Evolutionary conservation across 768 basidiomycete species (phyloP), one percentile per base, ranked within the genome.

Genomic region (Tulasnella sp.): DNA sequence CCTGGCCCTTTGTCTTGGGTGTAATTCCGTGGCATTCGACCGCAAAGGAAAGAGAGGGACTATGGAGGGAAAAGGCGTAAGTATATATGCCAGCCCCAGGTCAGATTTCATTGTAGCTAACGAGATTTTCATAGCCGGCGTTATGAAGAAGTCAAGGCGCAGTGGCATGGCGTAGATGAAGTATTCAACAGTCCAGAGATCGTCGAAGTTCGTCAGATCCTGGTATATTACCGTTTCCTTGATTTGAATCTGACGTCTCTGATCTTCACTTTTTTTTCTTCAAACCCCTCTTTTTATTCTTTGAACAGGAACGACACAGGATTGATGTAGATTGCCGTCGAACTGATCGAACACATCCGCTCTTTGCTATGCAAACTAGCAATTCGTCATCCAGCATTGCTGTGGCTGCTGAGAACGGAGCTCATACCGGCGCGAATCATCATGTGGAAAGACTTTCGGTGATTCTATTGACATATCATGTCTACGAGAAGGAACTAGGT

Each of bases 321-420:
- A 89, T 90, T 58, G 88, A 98, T 60, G 95, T 99, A 51, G 95
- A 98, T 62, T 98, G 95, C 60, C 81, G 92, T 53, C 76, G 95
- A 24, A 99, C 95, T 19, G 95, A 99, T 65, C 75, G 95, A 32
- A 83, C 74, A n/a, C 93, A 98, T 58, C 80, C 87, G 4, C 72
- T 96, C 48, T 98, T 95, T 60, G 76, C 81, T 2, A 63, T 64
- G 9, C 62, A 65, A 5, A 54, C 58, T 0, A 57, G 54, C 3
- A 39, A 46, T 39, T 33, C 48, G 16, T 56, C 19, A 34, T 24
- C 56, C 0, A 52, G 46, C 6, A 35, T 39, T 22, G 46, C 41
- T 15, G 62, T 63, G 3, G 12, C 40, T 16, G 72, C 75, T 29
- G 59, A 62, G 19, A 80, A 81, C 32, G 87, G 89, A 25, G 82